A percentile compares a stretch with the other conserved stretches of the same genome.
phyloP scores from a whole-genome alignment of 768 basidiomycete genomes.

The Leccinum boreale region DNA sequence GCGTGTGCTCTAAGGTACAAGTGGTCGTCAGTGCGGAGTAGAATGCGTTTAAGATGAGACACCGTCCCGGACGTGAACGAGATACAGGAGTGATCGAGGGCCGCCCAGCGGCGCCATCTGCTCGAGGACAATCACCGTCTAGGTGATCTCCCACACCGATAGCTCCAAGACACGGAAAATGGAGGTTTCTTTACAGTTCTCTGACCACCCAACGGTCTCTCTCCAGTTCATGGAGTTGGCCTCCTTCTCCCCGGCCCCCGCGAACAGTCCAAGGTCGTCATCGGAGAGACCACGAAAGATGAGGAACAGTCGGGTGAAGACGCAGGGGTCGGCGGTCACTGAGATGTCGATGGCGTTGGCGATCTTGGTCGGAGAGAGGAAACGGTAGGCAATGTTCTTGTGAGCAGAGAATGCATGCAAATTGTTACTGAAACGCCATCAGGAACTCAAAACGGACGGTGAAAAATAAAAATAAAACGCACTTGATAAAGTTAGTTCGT shows the following conservation, averaged over 20 bases:
- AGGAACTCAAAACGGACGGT: not conserved
- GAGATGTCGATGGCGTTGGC: slow-evolving; percentile 86
- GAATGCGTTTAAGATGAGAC: slow-evolving; percentile 8
- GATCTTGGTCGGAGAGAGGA: slow-evolving; percentile 73
- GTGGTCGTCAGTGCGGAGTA: slow-evolving; percentile 8
- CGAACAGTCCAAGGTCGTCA: slow-evolving; percentile 73
- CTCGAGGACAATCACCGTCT: slow-evolving; percentile 9
- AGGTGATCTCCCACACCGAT: slow-evolving; percentile 70
- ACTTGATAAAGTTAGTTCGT: slow-evolving; percentile 82
- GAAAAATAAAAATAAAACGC: slow-evolving; percentile 21
- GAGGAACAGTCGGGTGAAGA: slow-evolving; percentile 82
- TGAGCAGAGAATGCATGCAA: slow-evolving; percentile 69
- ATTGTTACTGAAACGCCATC: slow-evolving; percentile 54
- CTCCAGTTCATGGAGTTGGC: slow-evolving; percentile 81
- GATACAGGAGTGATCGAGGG: slow-evolving; percentile 3
- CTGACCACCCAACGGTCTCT: slow-evolving; percentile 76
- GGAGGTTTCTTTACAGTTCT: slow-evolving; percentile 69
- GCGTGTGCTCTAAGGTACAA: slow-evolving; percentile 28
- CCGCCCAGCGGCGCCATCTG: slow-evolving; percentile 20
- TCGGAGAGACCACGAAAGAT: slow-evolving; percentile 82
- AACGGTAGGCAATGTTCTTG: slow-evolving; percentile 89
- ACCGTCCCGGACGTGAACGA: slow-evolving; percentile 3
- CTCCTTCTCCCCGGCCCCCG: slow-evolving; percentile 82
- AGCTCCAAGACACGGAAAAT: slow-evolving; percentile 80
- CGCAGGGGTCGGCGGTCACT: slow-evolving; percentile 75